These are phyloP conservation scores for Mimosa bimucronata DNA, from an alignment of 306 rosid species.

Conservation along the genomic window DNA sequence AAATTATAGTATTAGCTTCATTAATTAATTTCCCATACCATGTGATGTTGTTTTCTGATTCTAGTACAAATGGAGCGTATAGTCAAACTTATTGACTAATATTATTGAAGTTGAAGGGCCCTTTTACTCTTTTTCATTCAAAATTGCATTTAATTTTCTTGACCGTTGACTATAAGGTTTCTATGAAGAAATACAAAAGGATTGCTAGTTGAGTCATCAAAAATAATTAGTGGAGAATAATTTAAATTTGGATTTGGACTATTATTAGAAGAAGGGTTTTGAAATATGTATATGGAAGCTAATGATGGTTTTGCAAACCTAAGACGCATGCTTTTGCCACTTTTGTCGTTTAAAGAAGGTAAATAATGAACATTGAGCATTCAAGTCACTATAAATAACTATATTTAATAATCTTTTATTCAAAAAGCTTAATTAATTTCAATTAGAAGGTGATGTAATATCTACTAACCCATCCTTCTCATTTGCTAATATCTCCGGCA, in stretches of 20 bases:
- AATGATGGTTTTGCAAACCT: slow-evolving; percentile 37
- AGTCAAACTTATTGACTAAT: slow-evolving; percentile 19
- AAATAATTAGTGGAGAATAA: neutral
- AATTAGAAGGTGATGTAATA: slow-evolving; percentile 14
- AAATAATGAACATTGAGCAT: slow-evolving; percentile 20
- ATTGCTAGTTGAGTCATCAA: neutral
- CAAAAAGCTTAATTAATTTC: neutral
- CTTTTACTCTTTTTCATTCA: neutral
- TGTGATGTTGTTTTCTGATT: neutral
- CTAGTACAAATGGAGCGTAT: neutral
- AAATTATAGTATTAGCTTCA: neutral
- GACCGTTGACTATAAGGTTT: neutral
- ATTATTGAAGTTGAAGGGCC: slow-evolving; percentile 19
- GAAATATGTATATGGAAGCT: neutral
- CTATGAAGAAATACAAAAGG: neutral
- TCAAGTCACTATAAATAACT: slow-evolving; percentile 21
- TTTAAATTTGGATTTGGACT: neutral
- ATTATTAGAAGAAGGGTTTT: neutral
- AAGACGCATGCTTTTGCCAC: slow-evolving; percentile 38
- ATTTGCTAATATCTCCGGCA: neutral
- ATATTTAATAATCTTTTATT: neutral
- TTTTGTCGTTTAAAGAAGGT: slow-evolving; percentile 22
- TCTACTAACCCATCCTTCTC: neutral
- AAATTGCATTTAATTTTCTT: slow-evolving; percentile 6
- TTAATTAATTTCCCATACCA: neutral